Base-by-base conservation (phyloP, 768 basidiomycete genomes). In the Melanogaster broomeanus region DNA sequence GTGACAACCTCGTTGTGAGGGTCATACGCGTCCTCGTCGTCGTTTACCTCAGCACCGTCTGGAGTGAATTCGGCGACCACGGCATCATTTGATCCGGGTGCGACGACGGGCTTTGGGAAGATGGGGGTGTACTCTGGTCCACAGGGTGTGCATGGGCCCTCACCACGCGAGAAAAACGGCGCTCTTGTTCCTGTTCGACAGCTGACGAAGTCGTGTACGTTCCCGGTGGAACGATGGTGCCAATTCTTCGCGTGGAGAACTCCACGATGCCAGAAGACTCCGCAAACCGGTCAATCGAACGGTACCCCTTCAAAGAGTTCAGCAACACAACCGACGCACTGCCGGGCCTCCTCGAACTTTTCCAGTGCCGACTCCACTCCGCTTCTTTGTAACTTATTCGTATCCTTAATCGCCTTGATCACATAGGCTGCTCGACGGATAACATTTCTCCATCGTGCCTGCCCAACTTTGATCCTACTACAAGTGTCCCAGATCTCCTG, bases 261-360 rank as follows among this genome's bases (percentile, higher is more conserved):
- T 90, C 88, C 47, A 86, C 81, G 45, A 87, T 66, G 12, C 84
- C 85, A 2, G 82, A 70, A 3, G 71, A 73, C n/a, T n/a, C n/a
- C n/a, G 9, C n/a, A n/a, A n/a, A n/a, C n/a, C n/a, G n/a, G n/a
- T n/a, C n/a, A n/a, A n/a, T n/a, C n/a, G n/a, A n/a, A n/a, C n/a
- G n/a, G n/a, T n/a, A n/a, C n/a, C n/a, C 4, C 9, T 10, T 4
- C 35, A 11, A 18, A 18, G 28, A 41, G n/a, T n/a, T 44, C 11
- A 28, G 13, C 15, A 30, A 22, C 24, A 21, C 9, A 11, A 30
- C 30, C 16, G 5, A 53, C 52, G 37, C 31, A 53, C 52, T n/a
- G n/a, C n/a, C n/a, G n/a, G n/a, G n/a, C n/a, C n/a, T 19, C 13
- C 27, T 31, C 13, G 15, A 53, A 30, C 22, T 41, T 28, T 19